A percentile compares a stretch with the other conserved stretches of the same genome.
Conservation (phyloP, 2,329 filamentous ascomycete species). For the Zymoseptoria passerinii region DNA sequence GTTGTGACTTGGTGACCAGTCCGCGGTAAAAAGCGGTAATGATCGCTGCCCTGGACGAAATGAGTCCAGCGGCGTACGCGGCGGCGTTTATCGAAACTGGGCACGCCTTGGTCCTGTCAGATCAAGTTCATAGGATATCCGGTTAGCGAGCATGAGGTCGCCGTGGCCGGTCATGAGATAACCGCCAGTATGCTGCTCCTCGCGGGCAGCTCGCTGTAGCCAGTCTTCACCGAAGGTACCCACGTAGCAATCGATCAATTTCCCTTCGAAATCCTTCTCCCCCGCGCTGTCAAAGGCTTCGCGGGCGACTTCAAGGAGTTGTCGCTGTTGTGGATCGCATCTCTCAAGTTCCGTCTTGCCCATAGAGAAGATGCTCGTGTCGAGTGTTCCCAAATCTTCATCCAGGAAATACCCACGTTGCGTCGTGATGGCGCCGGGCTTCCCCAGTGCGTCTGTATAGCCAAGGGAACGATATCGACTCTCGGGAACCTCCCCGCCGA, state of each 20-base stretch:
- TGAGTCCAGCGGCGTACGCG: constrained; percentile 21
- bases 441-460: too few species aligned
- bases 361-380: constrained; percentile 2
- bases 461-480: too few species aligned
- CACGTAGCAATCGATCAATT: constrained; percentile 1
- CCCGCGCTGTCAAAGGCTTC: constrained; percentile 35
- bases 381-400: background rate
- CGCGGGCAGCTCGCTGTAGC: constrained; percentile 3
- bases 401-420: constrained; percentile 2
- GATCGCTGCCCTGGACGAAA: constrained; percentile 11
- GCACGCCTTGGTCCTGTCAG: constrained; percentile 11
- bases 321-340: constrained; percentile 9
- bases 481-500: too few species aligned
- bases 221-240: constrained; percentile 14
- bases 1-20: background rate
- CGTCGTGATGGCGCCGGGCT: background rate
- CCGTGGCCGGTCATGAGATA: constrained; percentile 12
- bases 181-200: constrained; percentile 1
- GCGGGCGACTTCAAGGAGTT: constrained; percentile 4
- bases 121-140: constrained; percentile 15
- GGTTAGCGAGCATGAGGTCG: constrained; percentile 12
- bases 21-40: constrained; percentile 14
- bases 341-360: background rate
- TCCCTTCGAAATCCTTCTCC: background rate
- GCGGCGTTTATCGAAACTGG: too few species aligned